Conservation (phyloP, 1,139 yeast species). For the Magnusiomyces magnusii region DNA sequence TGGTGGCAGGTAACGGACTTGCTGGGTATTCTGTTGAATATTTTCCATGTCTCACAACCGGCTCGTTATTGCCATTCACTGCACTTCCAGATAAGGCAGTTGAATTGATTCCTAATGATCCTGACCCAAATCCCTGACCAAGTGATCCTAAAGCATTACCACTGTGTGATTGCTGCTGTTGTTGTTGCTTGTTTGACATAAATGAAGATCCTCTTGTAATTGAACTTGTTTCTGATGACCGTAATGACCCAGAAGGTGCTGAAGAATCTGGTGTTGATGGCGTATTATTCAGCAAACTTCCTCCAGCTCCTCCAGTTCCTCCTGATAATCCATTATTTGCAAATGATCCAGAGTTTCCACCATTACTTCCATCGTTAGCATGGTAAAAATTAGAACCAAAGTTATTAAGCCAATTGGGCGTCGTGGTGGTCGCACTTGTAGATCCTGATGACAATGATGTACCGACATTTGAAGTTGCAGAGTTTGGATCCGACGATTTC, state of each 20-base stretch:
- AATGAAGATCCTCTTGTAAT: constrained; percentile 21
- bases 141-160: not conserved
- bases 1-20: too few relatives aligned
- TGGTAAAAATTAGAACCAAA: constrained; percentile 5
- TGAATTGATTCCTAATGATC: not conserved
- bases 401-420: constrained; percentile 8
- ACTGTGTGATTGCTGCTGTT: not conserved
- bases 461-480: not conserved
- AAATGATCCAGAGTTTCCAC: not conserved
- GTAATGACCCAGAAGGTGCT: constrained; percentile 21
- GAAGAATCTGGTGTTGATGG: constrained; percentile 23
- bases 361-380: not conserved
- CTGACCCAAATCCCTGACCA: not conserved
- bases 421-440: not conserved
- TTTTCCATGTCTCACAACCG: too few relatives aligned
- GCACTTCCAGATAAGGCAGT: not conserved
- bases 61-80: not conserved
- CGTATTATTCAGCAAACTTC: constrained; percentile 1
- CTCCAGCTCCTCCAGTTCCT: not conserved
- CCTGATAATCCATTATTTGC: not conserved
- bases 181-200: not conserved
- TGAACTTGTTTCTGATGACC: constrained; percentile 25
- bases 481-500: not conserved
- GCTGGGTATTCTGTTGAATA: too few relatives aligned
- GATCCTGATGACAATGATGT: not conserved